Conservation (phyloP, 2,329 filamentous ascomycete genomes). For the Monosporascus cannonballus region DNA sequence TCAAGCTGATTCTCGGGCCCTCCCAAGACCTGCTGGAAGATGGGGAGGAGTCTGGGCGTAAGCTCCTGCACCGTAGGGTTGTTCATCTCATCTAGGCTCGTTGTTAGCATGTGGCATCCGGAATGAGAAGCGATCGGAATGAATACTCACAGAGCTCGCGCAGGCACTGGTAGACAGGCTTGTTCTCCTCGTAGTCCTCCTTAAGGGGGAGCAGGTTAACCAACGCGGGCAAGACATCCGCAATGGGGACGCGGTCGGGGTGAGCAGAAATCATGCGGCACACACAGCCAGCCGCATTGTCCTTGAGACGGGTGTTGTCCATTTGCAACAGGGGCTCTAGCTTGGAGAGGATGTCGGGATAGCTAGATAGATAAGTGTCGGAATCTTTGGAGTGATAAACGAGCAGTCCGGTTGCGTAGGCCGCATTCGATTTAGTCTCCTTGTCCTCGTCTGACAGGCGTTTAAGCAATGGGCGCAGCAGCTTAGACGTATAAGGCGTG, state of each 20-base stretch:
- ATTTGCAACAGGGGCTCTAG: constrained; percentile 79
- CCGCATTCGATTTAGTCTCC: constrained; percentile 91
- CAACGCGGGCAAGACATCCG: constrained; percentile 75
- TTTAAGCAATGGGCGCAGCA: constrained; percentile 78
- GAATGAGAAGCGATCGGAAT: not conserved
- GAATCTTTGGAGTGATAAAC: constrained; percentile 73
- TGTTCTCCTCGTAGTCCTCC: constrained; percentile 96
- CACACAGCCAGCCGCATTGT: constrained; percentile 90
- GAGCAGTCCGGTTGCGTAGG: constrained; percentile 83
- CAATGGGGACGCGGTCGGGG: constrained; percentile 73
- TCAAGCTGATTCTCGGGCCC: constrained; percentile 72
- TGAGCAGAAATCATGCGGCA: constrained; percentile 88
- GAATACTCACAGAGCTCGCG: constrained; percentile 68
- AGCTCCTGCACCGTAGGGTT: constrained; percentile 65
- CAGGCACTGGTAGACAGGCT: constrained; percentile 86
- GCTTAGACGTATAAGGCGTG: constrained; percentile 69
- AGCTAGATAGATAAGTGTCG: constrained; percentile 67
- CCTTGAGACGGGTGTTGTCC: constrained; percentile 73
- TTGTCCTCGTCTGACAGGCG: constrained; percentile 83
- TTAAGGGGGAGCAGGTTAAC: constrained; percentile 76
- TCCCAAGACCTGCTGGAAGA: constrained; percentile 68
- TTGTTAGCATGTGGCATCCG: constrained; percentile 15
- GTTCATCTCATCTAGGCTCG: constrained; percentile 51
- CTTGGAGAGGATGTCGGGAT: constrained; percentile 72
- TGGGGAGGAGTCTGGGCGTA: constrained; percentile 60